Conservation (phyloP, 163 green algal species). For the Scenedesmus sp. region DNA sequence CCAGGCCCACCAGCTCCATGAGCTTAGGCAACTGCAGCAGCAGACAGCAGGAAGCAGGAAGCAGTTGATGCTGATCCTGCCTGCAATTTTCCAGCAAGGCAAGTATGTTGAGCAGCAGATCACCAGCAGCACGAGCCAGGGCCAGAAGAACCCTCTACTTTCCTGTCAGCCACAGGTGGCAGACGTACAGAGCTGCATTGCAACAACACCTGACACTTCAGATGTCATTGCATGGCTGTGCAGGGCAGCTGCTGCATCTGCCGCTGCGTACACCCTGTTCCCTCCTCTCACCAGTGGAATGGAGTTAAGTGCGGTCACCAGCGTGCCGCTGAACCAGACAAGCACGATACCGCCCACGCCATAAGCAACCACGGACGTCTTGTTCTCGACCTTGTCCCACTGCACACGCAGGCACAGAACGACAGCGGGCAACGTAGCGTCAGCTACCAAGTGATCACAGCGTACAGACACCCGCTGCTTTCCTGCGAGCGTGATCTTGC, state of each 20-base stretch:
- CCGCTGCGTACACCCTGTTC: background rate
- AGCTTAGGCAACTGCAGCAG: conserved; percentile 73
- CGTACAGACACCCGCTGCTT: background rate
- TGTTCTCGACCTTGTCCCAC: conserved; percentile 96
- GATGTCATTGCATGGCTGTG: background rate
- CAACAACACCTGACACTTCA: background rate
- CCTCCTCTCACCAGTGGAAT: conserved; percentile 82
- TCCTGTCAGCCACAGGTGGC: background rate
- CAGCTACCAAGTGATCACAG: conserved; percentile 30
- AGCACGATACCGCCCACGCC: conserved; percentile 81
- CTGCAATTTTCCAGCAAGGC: background rate
- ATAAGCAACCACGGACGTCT: conserved; percentile 88
- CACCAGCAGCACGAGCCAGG: too few species aligned
- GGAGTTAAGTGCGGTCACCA: conserved; percentile 90
- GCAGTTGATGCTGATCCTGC: background rate
- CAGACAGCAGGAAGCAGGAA: background rate
- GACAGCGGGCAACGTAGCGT: background rate
- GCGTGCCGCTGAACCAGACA: conserved; percentile 90
- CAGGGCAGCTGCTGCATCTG: background rate
- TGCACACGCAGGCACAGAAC: conserved; percentile 36
- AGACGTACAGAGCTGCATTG: background rate
- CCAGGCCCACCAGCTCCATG: conserved; percentile 92
- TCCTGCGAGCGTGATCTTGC: background rate
- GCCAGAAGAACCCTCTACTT: background rate
- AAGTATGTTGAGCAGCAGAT: background rate